These are phyloP conservation scores for Pelagomonas calceolata DNA, from an alignment of 108 stramenopile genomes.

Conservation along the genomic window DNA sequence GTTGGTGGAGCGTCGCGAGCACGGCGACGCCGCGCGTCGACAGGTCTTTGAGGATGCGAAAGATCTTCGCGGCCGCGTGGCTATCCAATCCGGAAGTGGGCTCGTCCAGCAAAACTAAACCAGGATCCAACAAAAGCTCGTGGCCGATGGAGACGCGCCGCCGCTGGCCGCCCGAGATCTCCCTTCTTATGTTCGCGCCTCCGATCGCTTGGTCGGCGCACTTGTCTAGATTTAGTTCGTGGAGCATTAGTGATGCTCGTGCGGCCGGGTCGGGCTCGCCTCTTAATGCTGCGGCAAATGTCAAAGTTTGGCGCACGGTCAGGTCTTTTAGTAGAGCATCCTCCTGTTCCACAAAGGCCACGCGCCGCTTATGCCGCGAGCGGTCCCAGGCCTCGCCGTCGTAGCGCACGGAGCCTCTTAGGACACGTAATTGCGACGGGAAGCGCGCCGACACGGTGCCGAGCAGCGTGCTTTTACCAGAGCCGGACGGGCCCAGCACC, in stretches of 20 bases:
- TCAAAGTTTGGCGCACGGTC: neutral
- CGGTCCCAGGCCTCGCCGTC: neutral
- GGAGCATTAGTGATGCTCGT: neutral
- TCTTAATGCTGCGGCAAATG: neutral
- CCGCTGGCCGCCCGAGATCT: conserved; percentile 27
- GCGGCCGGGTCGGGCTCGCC: neutral
- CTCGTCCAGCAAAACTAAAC: conserved; percentile 23
- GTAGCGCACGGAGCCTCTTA: neutral
- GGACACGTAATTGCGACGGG: neutral
- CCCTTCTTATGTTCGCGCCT: neutral
- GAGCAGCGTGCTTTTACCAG: neutral
- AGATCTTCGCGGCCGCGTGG: conserved; percentile 5
- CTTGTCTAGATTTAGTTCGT: conserved; percentile 4
- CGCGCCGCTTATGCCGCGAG: neutral
- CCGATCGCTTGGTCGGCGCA: conserved; percentile 6
- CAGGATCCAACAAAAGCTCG: conserved; percentile 14
- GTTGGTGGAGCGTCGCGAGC: conserved; percentile 22
- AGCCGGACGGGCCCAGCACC: neutral
- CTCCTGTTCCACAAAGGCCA: neutral
- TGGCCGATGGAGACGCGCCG: conserved; percentile 25
- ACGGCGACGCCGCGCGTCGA: conserved; percentile 17
- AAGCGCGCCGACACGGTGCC: neutral
- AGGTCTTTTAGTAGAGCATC: neutral
- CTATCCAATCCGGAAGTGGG: conserved; percentile 29
- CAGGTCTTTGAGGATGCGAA: neutral